Conservation (phyloP, 257 asterid species). For the Solanum boliviense region DNA sequence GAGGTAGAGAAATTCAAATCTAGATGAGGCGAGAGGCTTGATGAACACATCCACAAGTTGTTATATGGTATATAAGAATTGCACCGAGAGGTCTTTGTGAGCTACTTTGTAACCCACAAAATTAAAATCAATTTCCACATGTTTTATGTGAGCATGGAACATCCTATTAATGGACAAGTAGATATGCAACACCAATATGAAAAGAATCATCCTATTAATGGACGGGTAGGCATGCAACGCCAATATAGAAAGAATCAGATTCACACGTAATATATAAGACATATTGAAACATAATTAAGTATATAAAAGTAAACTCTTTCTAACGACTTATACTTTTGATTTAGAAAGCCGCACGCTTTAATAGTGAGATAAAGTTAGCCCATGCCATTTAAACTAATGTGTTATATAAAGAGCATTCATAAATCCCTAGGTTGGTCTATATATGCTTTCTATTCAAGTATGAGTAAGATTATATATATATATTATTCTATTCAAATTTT, state of each 20-base stretch:
- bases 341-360: neutral
- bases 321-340: neutral
- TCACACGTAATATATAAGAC: neutral
- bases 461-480: neutral
- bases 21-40: neutral
- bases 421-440: conserved; percentile 20
- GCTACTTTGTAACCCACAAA: neutral
- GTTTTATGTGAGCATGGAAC: neutral
- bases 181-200: no score
- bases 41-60: neutral
- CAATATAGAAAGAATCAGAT: neutral
- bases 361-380: conserved; percentile 1
- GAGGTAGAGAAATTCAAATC: neutral
- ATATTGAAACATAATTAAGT: neutral
- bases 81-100: neutral
- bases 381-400: neutral
- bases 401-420: neutral
- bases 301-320: neutral
- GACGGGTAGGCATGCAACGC: no score
- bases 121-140: no score
- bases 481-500: neutral
- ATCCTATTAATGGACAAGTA: neutral
- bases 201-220: neutral
- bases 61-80: neutral
- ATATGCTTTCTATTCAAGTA: neutral